phyloP scores from a whole-genome alignment of 805 yeast species.

The Candida montana region DNA sequence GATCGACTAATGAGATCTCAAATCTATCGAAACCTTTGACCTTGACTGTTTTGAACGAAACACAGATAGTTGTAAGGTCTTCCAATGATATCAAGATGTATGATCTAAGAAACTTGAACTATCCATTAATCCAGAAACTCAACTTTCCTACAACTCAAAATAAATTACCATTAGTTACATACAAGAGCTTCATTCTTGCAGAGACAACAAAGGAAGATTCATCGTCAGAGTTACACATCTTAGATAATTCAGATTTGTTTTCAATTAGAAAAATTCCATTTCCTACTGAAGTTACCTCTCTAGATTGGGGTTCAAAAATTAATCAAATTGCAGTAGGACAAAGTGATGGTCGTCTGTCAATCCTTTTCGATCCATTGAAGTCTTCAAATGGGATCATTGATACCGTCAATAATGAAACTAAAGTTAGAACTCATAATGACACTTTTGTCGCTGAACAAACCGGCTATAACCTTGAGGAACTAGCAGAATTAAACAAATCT shows the following conservation, averaged over 20 bases:
- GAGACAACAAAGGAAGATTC: background rate
- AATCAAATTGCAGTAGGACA: constrained; percentile 25
- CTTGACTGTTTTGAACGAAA: background rate
- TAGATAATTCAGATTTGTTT: constrained; percentile 20
- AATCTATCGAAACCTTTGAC: background rate
- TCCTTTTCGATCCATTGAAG: constrained; percentile 16
- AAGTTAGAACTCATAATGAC: constrained; percentile 16
- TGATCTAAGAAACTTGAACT: constrained; percentile 18
- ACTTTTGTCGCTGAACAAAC: constrained; percentile 5
- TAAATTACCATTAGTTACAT: constrained; percentile 1
- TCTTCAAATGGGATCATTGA: constrained; percentile 21
- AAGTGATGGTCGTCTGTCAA: constrained; percentile 8
- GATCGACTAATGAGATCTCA: constrained; percentile 6
- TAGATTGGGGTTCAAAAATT: constrained; percentile 18
- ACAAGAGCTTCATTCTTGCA: constrained; percentile 3
- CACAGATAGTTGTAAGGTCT: constrained; percentile 7
- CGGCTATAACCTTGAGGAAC: constrained; percentile 19
- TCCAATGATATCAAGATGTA: constrained; percentile 15
- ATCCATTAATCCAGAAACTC: constrained; percentile 16
- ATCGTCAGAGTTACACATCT: constrained; percentile 7
- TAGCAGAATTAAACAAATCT: constrained; percentile 11
- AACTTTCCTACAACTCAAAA: constrained; percentile 5
- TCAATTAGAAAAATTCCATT: constrained; percentile 8
- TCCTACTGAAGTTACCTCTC: constrained; percentile 8
- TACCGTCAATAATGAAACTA: constrained; percentile 17